Conservation (phyloP, 2,329 filamentous ascomycete species). For the Scedosporium boydii region DNA sequence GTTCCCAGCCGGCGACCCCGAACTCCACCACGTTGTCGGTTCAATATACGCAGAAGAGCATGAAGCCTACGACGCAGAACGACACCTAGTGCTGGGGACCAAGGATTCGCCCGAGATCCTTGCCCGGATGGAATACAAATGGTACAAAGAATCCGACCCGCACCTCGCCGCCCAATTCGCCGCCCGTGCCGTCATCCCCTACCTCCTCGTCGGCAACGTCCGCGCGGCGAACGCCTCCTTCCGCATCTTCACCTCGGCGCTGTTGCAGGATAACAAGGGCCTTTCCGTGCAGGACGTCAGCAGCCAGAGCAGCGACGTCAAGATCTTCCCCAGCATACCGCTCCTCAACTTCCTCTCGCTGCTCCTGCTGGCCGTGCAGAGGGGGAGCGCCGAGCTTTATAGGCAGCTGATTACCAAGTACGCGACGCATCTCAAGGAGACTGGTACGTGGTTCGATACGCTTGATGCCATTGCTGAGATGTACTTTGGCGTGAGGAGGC, state of each 20-base stretch:
- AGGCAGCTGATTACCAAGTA: constrained; percentile 78
- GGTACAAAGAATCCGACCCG: constrained; percentile 83
- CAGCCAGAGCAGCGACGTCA: constrained; percentile 60
- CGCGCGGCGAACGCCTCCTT: constrained; percentile 79
- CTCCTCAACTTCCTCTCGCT: constrained; percentile 89
- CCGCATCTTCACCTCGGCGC: constrained; percentile 45
- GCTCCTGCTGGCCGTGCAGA: constrained; percentile 73
- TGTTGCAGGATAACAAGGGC: constrained; percentile 29
- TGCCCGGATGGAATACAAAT: constrained; percentile 77
- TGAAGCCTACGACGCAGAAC: constrained; percentile 87
- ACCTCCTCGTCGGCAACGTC: constrained; percentile 82
- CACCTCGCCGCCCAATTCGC: constrained; percentile 82
- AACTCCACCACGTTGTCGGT: constrained; percentile 87
- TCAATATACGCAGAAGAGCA: constrained; percentile 86
- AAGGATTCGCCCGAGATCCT: constrained; percentile 77
- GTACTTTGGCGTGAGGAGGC: constrained; percentile 89
- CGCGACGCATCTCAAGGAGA: constrained; percentile 65
- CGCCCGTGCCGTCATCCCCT: constrained; percentile 79
- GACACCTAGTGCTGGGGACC: constrained; percentile 80
- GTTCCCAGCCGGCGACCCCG: constrained; percentile 83
- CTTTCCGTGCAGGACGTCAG: constrained; percentile 76
- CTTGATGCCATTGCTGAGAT: constrained; percentile 86
- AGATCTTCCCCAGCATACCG: constrained; percentile 84
- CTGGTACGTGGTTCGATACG: constrained; percentile 68
- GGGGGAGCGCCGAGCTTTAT: constrained; percentile 69